A percentile compares a stretch with the other conserved stretches of the same genome.
These are phyloP conservation scores for Ophiognomonia clavigignenti-juglandacearum DNA, from an alignment of 2,329 filamentous ascomycete species.

Conservation along the genomic window DNA sequence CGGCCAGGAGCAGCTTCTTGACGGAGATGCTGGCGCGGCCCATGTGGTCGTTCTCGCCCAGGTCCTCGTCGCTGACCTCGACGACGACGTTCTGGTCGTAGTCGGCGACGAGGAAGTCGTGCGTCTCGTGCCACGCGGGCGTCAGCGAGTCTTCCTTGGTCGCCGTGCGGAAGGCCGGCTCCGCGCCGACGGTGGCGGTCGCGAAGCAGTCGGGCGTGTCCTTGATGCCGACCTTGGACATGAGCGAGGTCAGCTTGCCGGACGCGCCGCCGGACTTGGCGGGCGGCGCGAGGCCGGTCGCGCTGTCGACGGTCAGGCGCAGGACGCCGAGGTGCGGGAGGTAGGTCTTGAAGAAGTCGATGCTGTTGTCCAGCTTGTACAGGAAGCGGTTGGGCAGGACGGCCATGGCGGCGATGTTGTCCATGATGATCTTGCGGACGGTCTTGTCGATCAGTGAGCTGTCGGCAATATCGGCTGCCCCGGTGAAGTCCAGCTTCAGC, in stretches of 20 bases:
- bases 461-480: constrained; percentile 40
- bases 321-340: constrained; percentile 36
- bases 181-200: constrained; percentile 38
- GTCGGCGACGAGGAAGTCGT: constrained; percentile 42
- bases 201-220: constrained; percentile 43
- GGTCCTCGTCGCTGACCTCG: constrained; percentile 39
- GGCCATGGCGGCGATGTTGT: constrained; percentile 38
- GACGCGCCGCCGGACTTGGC: constrained; percentile 30
- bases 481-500: constrained; percentile 41
- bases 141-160: constrained; percentile 36
- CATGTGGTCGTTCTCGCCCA: constrained; percentile 37
- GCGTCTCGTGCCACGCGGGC: constrained; percentile 42
- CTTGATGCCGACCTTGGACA: constrained; percentile 35
- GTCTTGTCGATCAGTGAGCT: constrained; percentile 33
- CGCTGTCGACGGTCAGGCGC: constrained; percentile 37
- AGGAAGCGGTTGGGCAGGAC: constrained; percentile 45
- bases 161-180: constrained; percentile 37
- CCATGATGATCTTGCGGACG: constrained; percentile 39
- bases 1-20: constrained; percentile 35
- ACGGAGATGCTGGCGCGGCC: constrained; percentile 35
- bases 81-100: constrained; percentile 36
- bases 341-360: constrained; percentile 44
- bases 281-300: constrained; percentile 31
- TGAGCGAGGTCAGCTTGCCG: constrained; percentile 25
- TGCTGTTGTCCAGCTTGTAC: constrained; percentile 39